Conservation (phyloP, 1,284 basidiomycete species). For the Neolentinus lepideus region DNA sequence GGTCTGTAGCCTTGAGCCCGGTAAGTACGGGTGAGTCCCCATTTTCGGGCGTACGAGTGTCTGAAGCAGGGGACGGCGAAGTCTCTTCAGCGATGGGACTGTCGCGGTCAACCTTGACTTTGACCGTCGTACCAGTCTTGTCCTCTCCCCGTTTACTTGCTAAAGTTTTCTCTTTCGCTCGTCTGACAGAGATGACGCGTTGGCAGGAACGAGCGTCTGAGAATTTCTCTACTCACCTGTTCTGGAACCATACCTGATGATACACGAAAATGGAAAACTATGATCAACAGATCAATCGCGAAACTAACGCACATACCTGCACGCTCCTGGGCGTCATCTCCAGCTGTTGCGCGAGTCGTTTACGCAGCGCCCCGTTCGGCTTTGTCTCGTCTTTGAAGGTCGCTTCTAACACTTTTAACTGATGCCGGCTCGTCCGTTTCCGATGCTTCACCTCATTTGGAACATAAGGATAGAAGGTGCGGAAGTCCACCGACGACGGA, state of each 20-base stretch:
- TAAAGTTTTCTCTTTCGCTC: slow-evolving; percentile 74
- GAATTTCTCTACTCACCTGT: slow-evolving; percentile 44
- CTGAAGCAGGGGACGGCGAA: not conserved
- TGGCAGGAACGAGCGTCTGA: not conserved
- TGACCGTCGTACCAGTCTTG: not conserved
- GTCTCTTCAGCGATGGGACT: not conserved
- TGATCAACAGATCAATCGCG: not conserved
- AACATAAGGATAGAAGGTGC: slow-evolving; percentile 76
- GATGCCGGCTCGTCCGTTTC: slow-evolving; percentile 75
- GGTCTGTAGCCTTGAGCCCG: not conserved
- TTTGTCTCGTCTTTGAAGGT: slow-evolving; percentile 85
- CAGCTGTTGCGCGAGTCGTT: slow-evolving; percentile 72
- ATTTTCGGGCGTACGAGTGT: not conserved
- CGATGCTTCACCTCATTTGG: slow-evolving; percentile 89
- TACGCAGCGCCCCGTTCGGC: slow-evolving; percentile 77
- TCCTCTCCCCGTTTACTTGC: slow-evolving; percentile 21
- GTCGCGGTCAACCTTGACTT: not conserved
- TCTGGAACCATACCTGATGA: slow-evolving; percentile 83
- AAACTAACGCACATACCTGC: slow-evolving; percentile 56
- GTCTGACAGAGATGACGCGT: slow-evolving; percentile 31
- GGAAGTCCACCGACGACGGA: slow-evolving; percentile 54
- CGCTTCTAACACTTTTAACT: slow-evolving; percentile 81
- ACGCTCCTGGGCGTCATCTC: slow-evolving; percentile 91
- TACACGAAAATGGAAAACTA: slow-evolving; percentile 14
- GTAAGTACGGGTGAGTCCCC: not conserved